Evolutionary conservation across 2,329 filamentous ascomycete genomes (phyloP).

Genomic region (Colletotrichum brevisporum): DNA sequence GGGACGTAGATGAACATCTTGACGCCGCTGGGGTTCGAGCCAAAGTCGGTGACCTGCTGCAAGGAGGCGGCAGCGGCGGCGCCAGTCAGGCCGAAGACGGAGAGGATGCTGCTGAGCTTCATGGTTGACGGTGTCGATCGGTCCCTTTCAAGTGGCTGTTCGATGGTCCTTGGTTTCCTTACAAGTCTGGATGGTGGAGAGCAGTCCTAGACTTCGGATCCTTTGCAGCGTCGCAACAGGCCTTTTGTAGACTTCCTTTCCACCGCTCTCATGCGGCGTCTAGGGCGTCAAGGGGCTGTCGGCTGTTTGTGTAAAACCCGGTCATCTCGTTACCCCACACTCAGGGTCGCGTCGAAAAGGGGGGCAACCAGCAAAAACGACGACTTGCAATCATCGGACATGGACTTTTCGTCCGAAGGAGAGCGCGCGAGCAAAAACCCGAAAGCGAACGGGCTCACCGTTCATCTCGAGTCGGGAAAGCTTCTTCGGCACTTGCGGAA

Average conservation of each 20-base stretch:
- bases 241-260: constrained; percentile 28
- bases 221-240: not conserved
- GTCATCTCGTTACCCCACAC: constrained; percentile 32
- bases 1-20: constrained; percentile 51
- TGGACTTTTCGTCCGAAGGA: constrained; percentile 23
- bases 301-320: constrained; percentile 20
- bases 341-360: constrained; percentile 22
- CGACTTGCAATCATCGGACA: not conserved
- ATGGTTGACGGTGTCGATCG: constrained; percentile 20
- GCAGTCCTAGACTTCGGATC: no score
- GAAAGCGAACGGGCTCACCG: not conserved
- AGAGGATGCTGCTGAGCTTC: constrained; percentile 37
- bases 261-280: not conserved
- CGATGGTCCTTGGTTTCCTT: not conserved
- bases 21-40: constrained; percentile 46
- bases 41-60: constrained; percentile 48
- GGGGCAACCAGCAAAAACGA: not conserved
- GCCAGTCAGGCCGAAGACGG: constrained; percentile 41
- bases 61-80: constrained; percentile 44
- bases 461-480: constrained; percentile 28
- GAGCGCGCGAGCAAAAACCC: not conserved
- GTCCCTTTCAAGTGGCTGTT: not conserved
- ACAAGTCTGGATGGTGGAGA: not conserved
- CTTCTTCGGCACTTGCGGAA: constrained; percentile 27
- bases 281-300: constrained; percentile 5